phyloP scores from a whole-genome alignment of 345 rosid species.

The Populus davidiana region DNA sequence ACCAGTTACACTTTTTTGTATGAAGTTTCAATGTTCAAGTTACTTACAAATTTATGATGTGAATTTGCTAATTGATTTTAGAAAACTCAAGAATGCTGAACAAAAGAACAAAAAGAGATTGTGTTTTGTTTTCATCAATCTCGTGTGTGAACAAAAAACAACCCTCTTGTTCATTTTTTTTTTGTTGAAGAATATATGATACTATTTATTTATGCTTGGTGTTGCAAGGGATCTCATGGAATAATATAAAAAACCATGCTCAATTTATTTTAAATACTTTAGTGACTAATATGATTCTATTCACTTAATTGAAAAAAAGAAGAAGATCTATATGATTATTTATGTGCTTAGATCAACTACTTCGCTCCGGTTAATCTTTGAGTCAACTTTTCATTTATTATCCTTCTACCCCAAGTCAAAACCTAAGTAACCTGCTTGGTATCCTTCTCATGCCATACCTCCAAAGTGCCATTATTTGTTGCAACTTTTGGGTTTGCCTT shows the following conservation, averaged over 20 bases:
- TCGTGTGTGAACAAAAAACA: too few relatives aligned
- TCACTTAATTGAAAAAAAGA: neutral
- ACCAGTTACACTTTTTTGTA: neutral
- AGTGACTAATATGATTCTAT: neutral
- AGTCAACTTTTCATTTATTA: slow-evolving; percentile 44
- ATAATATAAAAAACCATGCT: too few relatives aligned
- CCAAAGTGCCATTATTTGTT: slow-evolving; percentile 21
- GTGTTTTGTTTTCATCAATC: too few relatives aligned
- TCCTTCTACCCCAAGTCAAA: slow-evolving; percentile 32
- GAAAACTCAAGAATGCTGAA: too few relatives aligned
- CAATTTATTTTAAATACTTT: too few relatives aligned
- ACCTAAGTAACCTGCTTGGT: neutral
- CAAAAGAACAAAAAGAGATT: too few relatives aligned
- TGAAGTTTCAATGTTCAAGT: neutral
- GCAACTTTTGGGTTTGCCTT: slow-evolving; percentile 9
- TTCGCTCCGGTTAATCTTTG: slow-evolving; percentile 41
- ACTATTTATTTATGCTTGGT: neutral
- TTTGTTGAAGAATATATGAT: neutral
- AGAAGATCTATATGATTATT: slow-evolving; percentile 20
- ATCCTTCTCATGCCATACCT: slow-evolving; percentile 16
- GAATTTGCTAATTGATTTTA: too few relatives aligned
- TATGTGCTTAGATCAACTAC: slow-evolving; percentile 47
- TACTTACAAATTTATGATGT: too few relatives aligned
- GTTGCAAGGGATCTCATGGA: neutral
- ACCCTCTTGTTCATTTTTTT: too few relatives aligned